A percentile compares a stretch with the other conserved stretches of the same genome.
These are phyloP conservation scores for Saccharomyces hybrid DNA, from an alignment of 1,139 yeast genomes.

Conservation along the genomic window DNA sequence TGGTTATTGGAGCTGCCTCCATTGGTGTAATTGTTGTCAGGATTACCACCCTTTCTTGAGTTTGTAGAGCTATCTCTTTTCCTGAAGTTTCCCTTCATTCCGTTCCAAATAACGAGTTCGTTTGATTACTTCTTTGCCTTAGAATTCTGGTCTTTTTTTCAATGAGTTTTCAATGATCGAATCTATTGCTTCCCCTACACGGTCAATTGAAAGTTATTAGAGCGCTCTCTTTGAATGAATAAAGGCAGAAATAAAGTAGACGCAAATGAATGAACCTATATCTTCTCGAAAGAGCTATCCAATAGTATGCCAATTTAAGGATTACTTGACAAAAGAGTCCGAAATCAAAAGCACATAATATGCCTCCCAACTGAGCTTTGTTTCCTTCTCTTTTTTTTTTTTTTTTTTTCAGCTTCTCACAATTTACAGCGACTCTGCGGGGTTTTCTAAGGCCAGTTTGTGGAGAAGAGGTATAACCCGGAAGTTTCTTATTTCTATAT, in stretches of 20 bases:
- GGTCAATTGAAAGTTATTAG: background rate
- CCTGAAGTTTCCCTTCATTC: slow-evolving; percentile 17
- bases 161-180: background rate
- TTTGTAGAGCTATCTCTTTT: slow-evolving; percentile 3
- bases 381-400: background rate
- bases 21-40: background rate
- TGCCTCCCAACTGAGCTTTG: background rate
- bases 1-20: slow-evolving; percentile 1
- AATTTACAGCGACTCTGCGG: background rate
- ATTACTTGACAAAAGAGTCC: background rate
- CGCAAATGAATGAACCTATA: background rate
- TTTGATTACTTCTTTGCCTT: background rate
- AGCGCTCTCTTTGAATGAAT: background rate
- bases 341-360: background rate
- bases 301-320: background rate
- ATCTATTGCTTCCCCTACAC: background rate
- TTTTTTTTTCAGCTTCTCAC: background rate
- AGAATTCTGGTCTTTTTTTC: background rate
- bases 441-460: background rate
- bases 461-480: background rate
- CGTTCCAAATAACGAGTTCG: background rate
- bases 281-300: background rate
- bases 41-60: slow-evolving; percentile 1
- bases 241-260: background rate
- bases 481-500: background rate